Evolutionary conservation across 345 rosid species (phyloP), one percentile per base, ranked within the genome.

Genomic region (Corchorus olitorius): DNA sequence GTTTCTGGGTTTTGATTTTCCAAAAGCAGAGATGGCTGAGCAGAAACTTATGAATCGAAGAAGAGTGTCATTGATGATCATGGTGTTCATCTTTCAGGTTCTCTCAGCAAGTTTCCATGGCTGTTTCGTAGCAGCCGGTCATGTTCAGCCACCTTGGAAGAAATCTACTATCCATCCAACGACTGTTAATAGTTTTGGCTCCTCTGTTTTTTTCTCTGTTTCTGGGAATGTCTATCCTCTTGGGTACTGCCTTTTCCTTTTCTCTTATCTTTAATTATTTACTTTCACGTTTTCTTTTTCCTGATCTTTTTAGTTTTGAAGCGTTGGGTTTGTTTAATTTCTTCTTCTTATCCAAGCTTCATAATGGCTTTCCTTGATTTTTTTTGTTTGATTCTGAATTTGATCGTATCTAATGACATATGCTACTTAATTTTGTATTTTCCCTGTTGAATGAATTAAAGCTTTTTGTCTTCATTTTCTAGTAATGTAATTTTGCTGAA

Each of bases 181-280:
- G 33, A 46, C 17, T n/a, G 48, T 49, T 14, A 27, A 19, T 27
- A 9, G 46, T 70, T 7, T 52, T 34, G 46, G 61, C 33, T 52
- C 74, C 48, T 53, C 74, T 53, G 61, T 70, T 70, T 1, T 4
- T 53, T 33, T 70, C 53, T 17, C 61, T 35, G 59, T 70, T 53
- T 34, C 61, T 17, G 74, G 74, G 61, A 70, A 53, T 70, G 74
- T 70, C 45, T 70, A 70, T 11, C 74, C 74, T 35, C 62, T 70
- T 49, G 74, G 74, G 74, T 70, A 70, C 33, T 53, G 8, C 14
- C 10, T n/a, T 15, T 61, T 61, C 5, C 10, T 20, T 27, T 9
- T 3, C 43, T 27, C 4, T 22, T 58, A 12, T 39, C 6, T 39
- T 39, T 39, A 0, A 39, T 39, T 39, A 12, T 58, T 22, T n/a